Evolutionary conservation across 1,139 yeast genomes (phyloP), one percentile per base, ranked within the genome.

Genomic region (Debaryomycetaceae sp.): DNA sequence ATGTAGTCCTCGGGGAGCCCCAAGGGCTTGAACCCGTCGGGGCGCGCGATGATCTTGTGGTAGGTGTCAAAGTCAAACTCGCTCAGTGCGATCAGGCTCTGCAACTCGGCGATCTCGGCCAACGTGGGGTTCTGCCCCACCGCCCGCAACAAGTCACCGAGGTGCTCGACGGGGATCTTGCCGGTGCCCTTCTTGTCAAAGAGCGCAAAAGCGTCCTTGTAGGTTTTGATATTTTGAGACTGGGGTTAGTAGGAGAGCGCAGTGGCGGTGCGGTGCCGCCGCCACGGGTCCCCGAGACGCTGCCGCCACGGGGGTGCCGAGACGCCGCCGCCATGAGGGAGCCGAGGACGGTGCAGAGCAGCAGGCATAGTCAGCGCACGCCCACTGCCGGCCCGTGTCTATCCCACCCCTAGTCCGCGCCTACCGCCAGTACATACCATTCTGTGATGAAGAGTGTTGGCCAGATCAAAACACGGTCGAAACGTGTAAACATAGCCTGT

Each of bases 101-200:
- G 86, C 40, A 85, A 71, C 43, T 83, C 89, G 20, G 81, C 65
- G 40, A 86, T 83, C 59, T 86, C 95, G 17, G 91, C 86, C 48
- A 85, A 74, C 8, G 98, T 89, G 41, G 99, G 99, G 66, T 93
- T 93, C 65, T 91, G 97, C 20, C 98, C 98, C 39, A 91, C 91
- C 3, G 98, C 96, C 58, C 99, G 75, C 40, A 93, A 74, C 48
- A 93, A 75, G 53, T 93, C 98, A 25, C 97, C 98, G 36, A 93
- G 72, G 39, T 85, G 82, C 45, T 82, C 86, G 39, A 76, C 73
- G n/a, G 96, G 80, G 39, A 93, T 91, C 56, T 80, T 75, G 12
- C 98, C 98, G 27, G 93, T 85, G 25, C 96, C 98, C 51, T 88
- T 85, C 64, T 89, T 89, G 66, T 93, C 98, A 56, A 91, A 93